Conservation (phyloP, 2,329 filamentous ascomycete species). For the Karstenula rhodostoma region DNA sequence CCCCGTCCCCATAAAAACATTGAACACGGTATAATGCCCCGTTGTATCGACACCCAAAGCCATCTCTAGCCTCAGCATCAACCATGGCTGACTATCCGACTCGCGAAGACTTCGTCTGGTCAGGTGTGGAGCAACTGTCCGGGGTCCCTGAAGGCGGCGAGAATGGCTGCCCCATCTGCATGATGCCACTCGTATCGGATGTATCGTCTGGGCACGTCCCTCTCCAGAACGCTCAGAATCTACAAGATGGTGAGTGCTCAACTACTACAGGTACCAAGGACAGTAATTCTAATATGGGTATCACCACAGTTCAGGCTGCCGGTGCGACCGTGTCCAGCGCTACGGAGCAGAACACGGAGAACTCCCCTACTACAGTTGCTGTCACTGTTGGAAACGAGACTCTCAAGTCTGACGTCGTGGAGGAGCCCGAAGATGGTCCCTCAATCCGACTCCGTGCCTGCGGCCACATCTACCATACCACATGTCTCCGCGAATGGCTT, state of each 20-base stretch:
- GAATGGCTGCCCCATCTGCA: not conserved
- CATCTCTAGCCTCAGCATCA: not conserved
- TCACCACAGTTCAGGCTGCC: not conserved
- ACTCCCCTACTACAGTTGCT: too few species aligned
- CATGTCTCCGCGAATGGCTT: slow-evolving; percentile 4
- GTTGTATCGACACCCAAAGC: not conserved
- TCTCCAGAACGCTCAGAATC: not conserved
- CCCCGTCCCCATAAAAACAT: not conserved
- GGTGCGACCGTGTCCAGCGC: not conserved
- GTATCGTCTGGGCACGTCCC: not conserved
- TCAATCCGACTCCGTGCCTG: slow-evolving; percentile 1
- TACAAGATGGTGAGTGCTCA: not conserved
- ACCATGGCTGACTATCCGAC: not conserved
- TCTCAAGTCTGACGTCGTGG: not conserved
- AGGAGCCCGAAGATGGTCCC: not conserved
- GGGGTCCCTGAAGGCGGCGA: not conserved
- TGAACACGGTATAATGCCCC: not conserved
- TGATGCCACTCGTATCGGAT: not conserved
- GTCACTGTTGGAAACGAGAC: too few species aligned
- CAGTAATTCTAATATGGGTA: not conserved
- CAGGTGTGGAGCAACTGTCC: not conserved
- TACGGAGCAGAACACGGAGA: not conserved
- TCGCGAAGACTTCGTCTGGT: slow-evolving; percentile 9
- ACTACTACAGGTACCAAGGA: not conserved
- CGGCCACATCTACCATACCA: slow-evolving; percentile 6